Base-by-base conservation (phyloP, 2,329 filamentous ascomycete species). In the Cladophialophora psammophila region DNA sequence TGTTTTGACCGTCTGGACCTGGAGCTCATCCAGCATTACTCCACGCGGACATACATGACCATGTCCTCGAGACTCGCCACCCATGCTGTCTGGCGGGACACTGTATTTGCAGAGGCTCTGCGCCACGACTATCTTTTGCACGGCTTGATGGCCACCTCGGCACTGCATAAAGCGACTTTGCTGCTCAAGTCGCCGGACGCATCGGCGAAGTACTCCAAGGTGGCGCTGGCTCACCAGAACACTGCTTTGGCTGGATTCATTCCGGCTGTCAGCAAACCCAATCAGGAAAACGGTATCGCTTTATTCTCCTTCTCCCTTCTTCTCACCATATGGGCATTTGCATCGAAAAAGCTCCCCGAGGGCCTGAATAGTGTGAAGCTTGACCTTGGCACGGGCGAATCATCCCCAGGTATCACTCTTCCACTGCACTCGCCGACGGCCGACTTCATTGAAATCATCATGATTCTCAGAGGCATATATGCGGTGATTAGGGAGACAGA, bases 11-110 rank as follows among this genome's bases (percentile, higher is more conserved):
- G 79, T n/a, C 71, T 78, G n/a, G 80, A 79, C 38, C 72, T 83
- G 8, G 82, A 83, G 63, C 70, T 84, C 26, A 75, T 80, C 52
- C 79, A 84, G 65, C 73, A 80, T 56, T 83, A 81, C 70, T 76
- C 81, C 32, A 80, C 80, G 69, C 75, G 75, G 10, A 80, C 79
- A 4, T 77, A 78, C 56, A 69, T 72, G 63, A 73, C 72, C 32
- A 70, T 74, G 61, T 71, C 71, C 8, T 72, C 71, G 8, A 66
- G 69, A 40, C 59, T 72, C 8, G 64, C 68, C 15, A 66, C 71
- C 18, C 74, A 77, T 53, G 70, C 77, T 35, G 75, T 76, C 8
- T 82, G 80, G 79, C 78, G 80, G 64, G 74, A 78, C 10, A 69
- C 75, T n/a, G 73, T 81, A 20, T 80, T 80, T n/a, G 78, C 75